Base-by-base conservation (phyloP, 805 yeast genomes). In the Kluyveromyces starmeri region DNA sequence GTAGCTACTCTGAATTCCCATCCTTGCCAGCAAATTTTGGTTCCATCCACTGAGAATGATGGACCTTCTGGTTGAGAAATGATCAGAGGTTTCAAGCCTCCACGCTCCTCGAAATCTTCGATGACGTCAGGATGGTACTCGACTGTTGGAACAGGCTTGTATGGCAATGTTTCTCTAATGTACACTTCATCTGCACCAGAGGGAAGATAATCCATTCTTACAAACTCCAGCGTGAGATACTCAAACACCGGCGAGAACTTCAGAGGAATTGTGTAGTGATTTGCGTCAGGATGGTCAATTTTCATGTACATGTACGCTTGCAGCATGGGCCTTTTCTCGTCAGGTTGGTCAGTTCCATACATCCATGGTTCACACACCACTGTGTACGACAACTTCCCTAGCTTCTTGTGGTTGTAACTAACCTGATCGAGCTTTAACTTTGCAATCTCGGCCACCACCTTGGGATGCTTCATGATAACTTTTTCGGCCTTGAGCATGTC, bases 351-450 rank as follows among this genome's bases (percentile, higher is more conserved):
- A 21, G 85, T 77, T 50, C 89, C 94, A 55, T 83, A 81, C 70
- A 81, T 83, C 94, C 94, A 83, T 35, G 88, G 84, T 54, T 81
- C 89, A 51, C 70, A 70, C 46, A 75, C 69, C 32, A 78, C 77
- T 51, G 37, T 28, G 38, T 48, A 48, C 13, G 39, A 38, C 21
- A 47, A 27, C 16, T 42, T 42, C 12, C 53, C 53, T 26, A 48
- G 40, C 8, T 34, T 38, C 12, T 48, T 40, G 32, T 48, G 53
- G 24, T 43, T 29, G 70, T 44, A 47, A 14, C 24, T 34, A 11
- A 43, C 32, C n/a, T 62, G 51, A 41, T 86, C 88, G 39, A 81
- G 64, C 44, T 74, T 67, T 58, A 80, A 65, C 55, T 79, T 78
- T 39, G 66, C 81, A 46, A 79, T 65, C 56, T 81, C 86, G 17